A percentile compares a stretch with the other conserved stretches of the same genome.
Evolutionary conservation across 495 filamentous ascomycete genomes (phyloP).

Genomic region (Daldinia decipiens): DNA sequence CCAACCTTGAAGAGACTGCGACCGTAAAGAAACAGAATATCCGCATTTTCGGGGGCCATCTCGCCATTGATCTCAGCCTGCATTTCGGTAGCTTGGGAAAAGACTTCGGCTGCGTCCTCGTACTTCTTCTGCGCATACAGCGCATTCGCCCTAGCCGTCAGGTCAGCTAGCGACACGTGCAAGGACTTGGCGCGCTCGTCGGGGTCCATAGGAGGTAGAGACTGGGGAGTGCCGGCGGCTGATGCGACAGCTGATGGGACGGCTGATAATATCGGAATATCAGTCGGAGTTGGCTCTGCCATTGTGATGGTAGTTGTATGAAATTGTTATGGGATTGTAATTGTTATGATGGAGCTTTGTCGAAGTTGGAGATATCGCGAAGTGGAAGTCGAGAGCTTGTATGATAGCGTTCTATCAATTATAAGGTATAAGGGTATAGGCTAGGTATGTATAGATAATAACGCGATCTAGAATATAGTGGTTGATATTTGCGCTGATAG

Average conservation of each 20-base stretch:
- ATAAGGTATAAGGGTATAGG: background rate
- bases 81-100: slow-evolving; percentile 86
- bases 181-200: slow-evolving; percentile 57
- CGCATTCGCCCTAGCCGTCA: slow-evolving; percentile 64
- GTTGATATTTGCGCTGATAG: slow-evolving; percentile 5
- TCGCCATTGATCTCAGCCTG: slow-evolving; percentile 94
- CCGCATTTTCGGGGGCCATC: slow-evolving; percentile 86
- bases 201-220: slow-evolving; percentile 48
- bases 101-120: slow-evolving; percentile 82
- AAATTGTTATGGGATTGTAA: slow-evolving; percentile 6
- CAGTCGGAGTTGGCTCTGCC: slow-evolving; percentile 45
- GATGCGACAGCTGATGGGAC: slow-evolving; percentile 44
- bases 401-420: background rate
- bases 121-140: slow-evolving; percentile 87
- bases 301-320: slow-evolving; percentile 31
- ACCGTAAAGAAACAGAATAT: slow-evolving; percentile 92
- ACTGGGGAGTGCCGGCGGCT: slow-evolving; percentile 44
- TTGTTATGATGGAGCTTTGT: slow-evolving; percentile 9
- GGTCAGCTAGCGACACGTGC: slow-evolving; percentile 67
- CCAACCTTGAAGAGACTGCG: slow-evolving; percentile 92
- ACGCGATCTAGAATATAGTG: background rate
- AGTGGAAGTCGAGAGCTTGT: background rate
- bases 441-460: background rate
- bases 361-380: background rate
- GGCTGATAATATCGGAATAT: slow-evolving; percentile 41